These are phyloP conservation scores for Piper betle DNA, from an alignment of 164 flowering plant species.

Conservation along the genomic window DNA sequence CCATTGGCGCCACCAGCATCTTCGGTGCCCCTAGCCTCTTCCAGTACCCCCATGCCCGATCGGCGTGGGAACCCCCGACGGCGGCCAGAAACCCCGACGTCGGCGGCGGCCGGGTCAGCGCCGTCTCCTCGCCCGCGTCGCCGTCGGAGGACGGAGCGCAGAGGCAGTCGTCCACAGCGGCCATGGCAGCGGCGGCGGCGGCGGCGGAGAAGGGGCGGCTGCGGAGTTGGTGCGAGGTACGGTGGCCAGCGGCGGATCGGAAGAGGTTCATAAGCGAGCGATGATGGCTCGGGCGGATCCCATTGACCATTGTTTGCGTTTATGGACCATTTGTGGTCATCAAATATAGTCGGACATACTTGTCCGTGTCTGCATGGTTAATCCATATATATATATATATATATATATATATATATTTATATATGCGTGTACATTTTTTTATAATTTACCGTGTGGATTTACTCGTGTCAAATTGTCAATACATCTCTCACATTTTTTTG, in stretches of 20 bases:
- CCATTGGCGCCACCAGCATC: conserved; percentile 94
- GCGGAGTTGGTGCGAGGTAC: neutral
- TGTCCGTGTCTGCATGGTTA: too few relatives aligned
- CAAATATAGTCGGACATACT: too few relatives aligned
- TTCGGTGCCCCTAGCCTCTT: conserved; percentile 60
- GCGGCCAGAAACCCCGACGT: conserved; percentile 20
- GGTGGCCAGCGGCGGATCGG: neutral
- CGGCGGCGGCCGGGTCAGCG: conserved; percentile 3
- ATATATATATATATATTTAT: too few relatives aligned
- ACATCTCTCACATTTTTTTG: too few relatives aligned
- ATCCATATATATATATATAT: too few relatives aligned
- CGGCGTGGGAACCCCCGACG: conserved; percentile 31
- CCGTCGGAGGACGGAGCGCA: neutral
- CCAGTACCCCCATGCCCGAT: conserved; percentile 96
- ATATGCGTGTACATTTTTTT: too few relatives aligned
- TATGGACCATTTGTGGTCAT: too few relatives aligned
- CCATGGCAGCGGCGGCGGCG: neutral
- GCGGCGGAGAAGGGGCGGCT: neutral
- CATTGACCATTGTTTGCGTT: too few relatives aligned
- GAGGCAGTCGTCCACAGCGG: neutral
- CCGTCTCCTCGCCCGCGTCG: too few relatives aligned
- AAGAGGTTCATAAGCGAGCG: neutral
- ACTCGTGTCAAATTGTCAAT: too few relatives aligned
- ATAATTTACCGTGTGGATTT: too few relatives aligned
- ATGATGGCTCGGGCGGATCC: neutral